Percentiles rank a stretch among this genome's conserved stretches.
Evolutionary conservation across 345 rosid species (phyloP).

Genomic region (Eucalyptus virginea): DNA sequence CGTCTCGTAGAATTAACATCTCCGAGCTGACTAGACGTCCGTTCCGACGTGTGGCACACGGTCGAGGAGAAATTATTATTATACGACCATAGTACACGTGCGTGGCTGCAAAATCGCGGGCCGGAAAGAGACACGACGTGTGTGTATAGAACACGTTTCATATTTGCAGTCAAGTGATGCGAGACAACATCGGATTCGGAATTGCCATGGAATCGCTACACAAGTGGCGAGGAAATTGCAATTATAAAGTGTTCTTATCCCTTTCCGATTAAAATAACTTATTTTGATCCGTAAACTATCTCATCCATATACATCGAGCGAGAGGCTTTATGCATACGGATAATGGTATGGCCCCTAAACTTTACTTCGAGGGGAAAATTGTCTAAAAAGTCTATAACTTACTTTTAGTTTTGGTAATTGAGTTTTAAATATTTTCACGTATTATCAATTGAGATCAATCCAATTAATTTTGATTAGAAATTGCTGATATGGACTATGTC

Average conservation of each 20-base stretch:
- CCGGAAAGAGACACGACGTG: no score
- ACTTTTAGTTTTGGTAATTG: no score
- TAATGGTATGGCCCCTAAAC: not conserved
- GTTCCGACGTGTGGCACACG: not conserved
- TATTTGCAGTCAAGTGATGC: not conserved
- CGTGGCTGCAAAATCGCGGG: no score
- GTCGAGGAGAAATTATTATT: not conserved
- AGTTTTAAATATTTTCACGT: fast-evolving
- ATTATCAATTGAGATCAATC: no score
- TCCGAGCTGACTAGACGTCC: not conserved
- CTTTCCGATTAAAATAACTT: no score
- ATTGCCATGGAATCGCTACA: not conserved
- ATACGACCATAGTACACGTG: not conserved
- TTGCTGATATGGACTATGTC: fast-evolving
- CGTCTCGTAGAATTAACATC: not conserved
- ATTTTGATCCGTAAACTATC: no score
- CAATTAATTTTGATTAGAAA: no score
- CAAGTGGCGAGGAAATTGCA: not conserved
- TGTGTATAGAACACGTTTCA: fast-evolving
- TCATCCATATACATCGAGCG: no score
- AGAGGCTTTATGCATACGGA: no score
- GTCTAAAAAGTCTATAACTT: no score
- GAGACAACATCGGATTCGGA: not conserved
- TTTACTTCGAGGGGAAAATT: fast-evolving
- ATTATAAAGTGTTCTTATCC: not conserved